Evolutionary conservation across 331 rosid genomes (phyloP).

Genomic region (Malus hybrid): DNA sequence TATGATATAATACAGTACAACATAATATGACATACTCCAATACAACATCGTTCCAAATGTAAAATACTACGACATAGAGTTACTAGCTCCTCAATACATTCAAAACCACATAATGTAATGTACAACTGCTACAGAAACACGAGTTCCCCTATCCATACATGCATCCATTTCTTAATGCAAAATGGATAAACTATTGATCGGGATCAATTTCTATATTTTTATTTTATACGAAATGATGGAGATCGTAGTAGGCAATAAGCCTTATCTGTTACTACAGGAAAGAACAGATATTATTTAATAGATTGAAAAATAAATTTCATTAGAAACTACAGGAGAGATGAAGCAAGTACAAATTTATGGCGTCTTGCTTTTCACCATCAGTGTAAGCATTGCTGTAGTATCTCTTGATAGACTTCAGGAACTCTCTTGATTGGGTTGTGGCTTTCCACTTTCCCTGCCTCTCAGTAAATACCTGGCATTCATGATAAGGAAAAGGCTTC

Average conservation of each 20-base stretch:
- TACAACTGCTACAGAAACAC: not conserved
- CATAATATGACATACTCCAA: not conserved
- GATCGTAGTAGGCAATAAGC: not conserved
- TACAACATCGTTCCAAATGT: not conserved
- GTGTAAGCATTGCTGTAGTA: conserved; percentile 90
- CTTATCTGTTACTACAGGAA: not conserved
- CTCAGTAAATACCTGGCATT: conserved; percentile 72
- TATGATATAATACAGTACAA: not conserved
- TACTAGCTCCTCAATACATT: not conserved
- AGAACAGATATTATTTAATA: not conserved
- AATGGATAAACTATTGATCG: not conserved
- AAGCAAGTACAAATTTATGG: conserved; percentile 73
- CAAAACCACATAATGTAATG: not conserved
- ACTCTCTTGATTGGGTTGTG: conserved; percentile 84
- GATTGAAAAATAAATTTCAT: not conserved
- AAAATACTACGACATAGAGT: not conserved
- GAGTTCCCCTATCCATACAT: not conserved
- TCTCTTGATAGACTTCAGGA: conserved; percentile 81
- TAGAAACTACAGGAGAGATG: conserved; percentile 9
- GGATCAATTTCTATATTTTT: not conserved
- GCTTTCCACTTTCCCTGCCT: conserved; percentile 99
- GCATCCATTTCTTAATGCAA: not conserved
- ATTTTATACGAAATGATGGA: not conserved
- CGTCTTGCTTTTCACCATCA: conserved; percentile 98
- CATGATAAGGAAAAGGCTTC: conserved; percentile 8